phyloP scores from a whole-genome alignment of 108 stramenopile species.

The Seminavis robusta region DNA sequence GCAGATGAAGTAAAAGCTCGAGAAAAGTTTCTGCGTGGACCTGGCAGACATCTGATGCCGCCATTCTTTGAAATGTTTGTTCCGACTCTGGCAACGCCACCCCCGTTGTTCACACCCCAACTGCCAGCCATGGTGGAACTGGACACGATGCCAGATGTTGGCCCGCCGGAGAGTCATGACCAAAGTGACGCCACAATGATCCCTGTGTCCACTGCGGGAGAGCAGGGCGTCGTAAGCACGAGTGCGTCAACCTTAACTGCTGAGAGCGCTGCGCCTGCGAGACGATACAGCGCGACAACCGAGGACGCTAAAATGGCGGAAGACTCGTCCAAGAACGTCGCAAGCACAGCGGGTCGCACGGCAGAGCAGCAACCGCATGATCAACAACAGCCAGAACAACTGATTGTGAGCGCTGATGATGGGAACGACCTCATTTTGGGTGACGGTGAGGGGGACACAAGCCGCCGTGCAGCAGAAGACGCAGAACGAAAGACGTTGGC shows the following conservation, averaged over 20 bases:
- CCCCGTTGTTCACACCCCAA: slow-evolving; percentile 77
- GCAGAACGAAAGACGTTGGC: slow-evolving; percentile 70
- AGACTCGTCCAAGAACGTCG: neutral
- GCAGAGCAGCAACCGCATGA: too few relatives aligned
- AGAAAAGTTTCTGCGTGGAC: slow-evolving; percentile 74
- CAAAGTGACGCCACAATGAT: neutral
- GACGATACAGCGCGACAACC: neutral
- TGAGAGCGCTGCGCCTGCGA: slow-evolving; percentile 1
- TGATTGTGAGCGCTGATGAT: slow-evolving; percentile 78
- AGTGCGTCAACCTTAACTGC: neutral
- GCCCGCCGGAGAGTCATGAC: slow-evolving; percentile 35
- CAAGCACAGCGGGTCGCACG: slow-evolving; percentile 8
- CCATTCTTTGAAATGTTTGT: slow-evolving; percentile 83
- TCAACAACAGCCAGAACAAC: slow-evolving; percentile 43
- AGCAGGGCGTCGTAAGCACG: slow-evolving; percentile 7
- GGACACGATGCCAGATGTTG: slow-evolving; percentile 69
- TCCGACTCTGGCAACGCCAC: slow-evolving; percentile 80
- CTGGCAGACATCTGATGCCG: slow-evolving; percentile 82
- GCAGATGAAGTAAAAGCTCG: slow-evolving; percentile 73
- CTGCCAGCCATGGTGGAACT: slow-evolving; percentile 70
- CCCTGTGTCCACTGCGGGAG: slow-evolving; percentile 8
- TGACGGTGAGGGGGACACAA: slow-evolving; percentile 26
- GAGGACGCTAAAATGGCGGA: neutral
- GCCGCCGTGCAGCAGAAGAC: slow-evolving; percentile 31
- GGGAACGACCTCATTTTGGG: slow-evolving; percentile 62